Evolutionary conservation across 2,329 filamentous ascomycete genomes (phyloP).

Genomic region (Colletotrichum sansevieriae): DNA sequence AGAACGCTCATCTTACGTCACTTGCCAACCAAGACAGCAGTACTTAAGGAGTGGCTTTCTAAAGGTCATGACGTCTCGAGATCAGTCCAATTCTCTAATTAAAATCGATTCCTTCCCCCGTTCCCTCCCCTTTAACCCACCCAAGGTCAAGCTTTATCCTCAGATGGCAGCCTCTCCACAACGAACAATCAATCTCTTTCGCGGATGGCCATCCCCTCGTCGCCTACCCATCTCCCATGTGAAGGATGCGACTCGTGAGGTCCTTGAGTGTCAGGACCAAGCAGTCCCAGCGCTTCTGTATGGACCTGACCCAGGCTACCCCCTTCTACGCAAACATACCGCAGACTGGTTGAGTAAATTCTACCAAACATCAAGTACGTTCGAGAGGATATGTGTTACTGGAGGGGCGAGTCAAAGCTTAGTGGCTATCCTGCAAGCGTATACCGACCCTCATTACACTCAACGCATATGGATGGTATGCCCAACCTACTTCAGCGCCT

Average conservation of each 20-base stretch:
- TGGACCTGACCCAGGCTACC: background rate
- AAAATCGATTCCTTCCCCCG: too few species aligned
- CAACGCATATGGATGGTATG: constrained; percentile 82
- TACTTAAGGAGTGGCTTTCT: too few species aligned
- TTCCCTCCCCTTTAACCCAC: too few species aligned
- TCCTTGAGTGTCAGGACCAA: background rate
- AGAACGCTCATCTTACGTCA: too few species aligned
- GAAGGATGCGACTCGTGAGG: background rate
- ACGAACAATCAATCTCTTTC: constrained; percentile 1
- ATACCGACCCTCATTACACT: constrained; percentile 80
- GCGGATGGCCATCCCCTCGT: constrained; percentile 5
- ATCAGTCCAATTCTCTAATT: too few species aligned
- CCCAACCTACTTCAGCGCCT: constrained; percentile 85
- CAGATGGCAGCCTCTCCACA: too few species aligned
- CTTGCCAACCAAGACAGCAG: too few species aligned
- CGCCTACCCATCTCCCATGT: background rate
- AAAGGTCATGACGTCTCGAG: too few species aligned
- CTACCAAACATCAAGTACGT: constrained; percentile 56
- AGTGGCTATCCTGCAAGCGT: constrained; percentile 81
- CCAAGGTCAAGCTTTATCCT: too few species aligned
- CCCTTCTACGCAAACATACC: constrained; percentile 52
- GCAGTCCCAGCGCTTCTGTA: background rate
- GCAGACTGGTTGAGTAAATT: constrained; percentile 77
- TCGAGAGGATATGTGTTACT: constrained; percentile 79
- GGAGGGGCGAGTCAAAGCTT: constrained; percentile 88